phyloP scores from a whole-genome alignment of 2,329 filamentous ascomycete species.

The Botrytis cinerea region DNA sequence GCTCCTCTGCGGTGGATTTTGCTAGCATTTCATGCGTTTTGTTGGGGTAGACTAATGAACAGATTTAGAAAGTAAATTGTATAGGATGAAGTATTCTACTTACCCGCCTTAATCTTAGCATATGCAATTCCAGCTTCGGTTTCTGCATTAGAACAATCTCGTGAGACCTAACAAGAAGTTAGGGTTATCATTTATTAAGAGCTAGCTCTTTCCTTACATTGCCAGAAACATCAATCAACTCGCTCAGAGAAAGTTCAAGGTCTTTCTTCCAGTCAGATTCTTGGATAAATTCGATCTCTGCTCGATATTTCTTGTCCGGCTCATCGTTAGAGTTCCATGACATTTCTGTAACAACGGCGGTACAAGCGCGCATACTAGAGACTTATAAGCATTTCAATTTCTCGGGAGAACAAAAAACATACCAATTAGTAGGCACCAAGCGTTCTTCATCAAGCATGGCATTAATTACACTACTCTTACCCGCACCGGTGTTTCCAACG shows the following conservation, averaged over 20 bases:
- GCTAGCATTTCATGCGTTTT: conserved; percentile 46
- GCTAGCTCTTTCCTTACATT: conserved; percentile 37
- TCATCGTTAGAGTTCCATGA: conserved; percentile 39
- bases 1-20: conserved; percentile 28
- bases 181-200: background rate
- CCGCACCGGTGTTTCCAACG: conserved; percentile 37
- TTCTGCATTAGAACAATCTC: conserved; percentile 30
- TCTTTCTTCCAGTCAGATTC: conserved; percentile 33
- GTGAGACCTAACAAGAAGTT: conserved; percentile 41
- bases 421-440: conserved; percentile 45
- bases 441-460: conserved; percentile 50
- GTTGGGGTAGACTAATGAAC: conserved; percentile 44
- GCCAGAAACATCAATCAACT: conserved; percentile 29
- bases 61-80: background rate
- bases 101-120: conserved; percentile 51
- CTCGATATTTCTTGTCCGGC: conserved; percentile 43
- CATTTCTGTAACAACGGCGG: conserved; percentile 26
- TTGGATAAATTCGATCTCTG: conserved; percentile 44
- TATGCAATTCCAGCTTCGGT: conserved; percentile 49
- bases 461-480: conserved; percentile 37
- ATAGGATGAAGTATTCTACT: conserved; percentile 39
- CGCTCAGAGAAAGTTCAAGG: conserved; percentile 27
- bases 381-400: background rate
- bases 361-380: conserved; percentile 30
- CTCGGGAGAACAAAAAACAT: background rate